Conservation (phyloP, 305 asterid genomes). For the Fraxinus albicans region DNA sequence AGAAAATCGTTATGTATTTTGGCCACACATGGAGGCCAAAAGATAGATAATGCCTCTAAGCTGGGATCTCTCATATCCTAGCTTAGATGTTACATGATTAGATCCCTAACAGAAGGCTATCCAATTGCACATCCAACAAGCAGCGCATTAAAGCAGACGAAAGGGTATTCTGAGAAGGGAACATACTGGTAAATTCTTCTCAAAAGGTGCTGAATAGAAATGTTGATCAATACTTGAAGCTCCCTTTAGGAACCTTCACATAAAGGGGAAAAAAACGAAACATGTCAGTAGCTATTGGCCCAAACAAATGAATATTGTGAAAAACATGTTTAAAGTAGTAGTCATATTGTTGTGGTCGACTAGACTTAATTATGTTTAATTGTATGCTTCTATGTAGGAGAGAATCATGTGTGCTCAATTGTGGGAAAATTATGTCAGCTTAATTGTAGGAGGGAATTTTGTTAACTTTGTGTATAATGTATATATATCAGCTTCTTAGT, state of each 20-base stretch:
- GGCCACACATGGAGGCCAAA: constrained; percentile 33
- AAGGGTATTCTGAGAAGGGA: constrained; percentile 22
- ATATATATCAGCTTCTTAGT: constrained; percentile 59
- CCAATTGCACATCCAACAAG: constrained; percentile 16
- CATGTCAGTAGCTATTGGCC: constrained; percentile 25
- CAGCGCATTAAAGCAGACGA: constrained; percentile 12
- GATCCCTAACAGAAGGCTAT: constrained; percentile 6
- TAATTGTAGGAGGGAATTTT: background rate
- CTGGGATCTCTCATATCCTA: constrained; percentile 33
- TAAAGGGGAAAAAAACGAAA: constrained; percentile 22
- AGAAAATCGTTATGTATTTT: background rate
- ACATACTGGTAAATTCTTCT: constrained; percentile 87
- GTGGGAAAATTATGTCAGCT: background rate
- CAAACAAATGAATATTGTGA: background rate
- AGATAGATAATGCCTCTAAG: constrained; percentile 17
- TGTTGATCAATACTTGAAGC: constrained; percentile 95
- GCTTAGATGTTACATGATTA: constrained; percentile 15
- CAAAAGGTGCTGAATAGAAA: constrained; percentile 74
- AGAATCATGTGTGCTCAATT: background rate
- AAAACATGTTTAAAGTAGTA: background rate
- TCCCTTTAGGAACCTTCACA: constrained; percentile 85
- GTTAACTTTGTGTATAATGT: background rate
- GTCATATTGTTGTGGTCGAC: background rate
- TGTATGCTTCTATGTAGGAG: background rate
- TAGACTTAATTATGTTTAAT: constrained; percentile 27